phyloP scores from a whole-genome alignment of 2,329 filamentous ascomycete species.

The Neocucurbitaria cava region DNA sequence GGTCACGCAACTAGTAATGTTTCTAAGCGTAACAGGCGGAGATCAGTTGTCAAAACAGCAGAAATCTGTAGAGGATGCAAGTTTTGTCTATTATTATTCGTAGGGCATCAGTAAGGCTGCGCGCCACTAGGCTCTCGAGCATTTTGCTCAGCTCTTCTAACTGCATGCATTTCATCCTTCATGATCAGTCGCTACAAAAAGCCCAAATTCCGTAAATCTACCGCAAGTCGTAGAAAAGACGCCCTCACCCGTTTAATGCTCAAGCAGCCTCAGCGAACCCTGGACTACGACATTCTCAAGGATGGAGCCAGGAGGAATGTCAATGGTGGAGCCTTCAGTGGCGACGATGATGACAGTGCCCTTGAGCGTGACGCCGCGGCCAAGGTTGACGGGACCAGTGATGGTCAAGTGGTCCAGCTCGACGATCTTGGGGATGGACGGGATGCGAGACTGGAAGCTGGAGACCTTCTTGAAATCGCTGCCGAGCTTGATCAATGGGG shows the following conservation, averaged over 20 bases:
- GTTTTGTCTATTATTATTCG: slow-evolving; percentile 38
- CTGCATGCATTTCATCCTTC: slow-evolving; percentile 30
- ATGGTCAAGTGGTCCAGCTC: slow-evolving; percentile 96
- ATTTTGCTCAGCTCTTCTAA: slow-evolving; percentile 32
- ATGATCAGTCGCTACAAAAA: slow-evolving; percentile 23
- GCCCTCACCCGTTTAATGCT: slow-evolving; percentile 60
- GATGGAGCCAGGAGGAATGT: slow-evolving; percentile 94
- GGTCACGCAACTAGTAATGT: no score
- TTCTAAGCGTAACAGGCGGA: not conserved
- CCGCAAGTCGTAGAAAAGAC: slow-evolving; percentile 23
- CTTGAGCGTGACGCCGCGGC: slow-evolving; percentile 94
- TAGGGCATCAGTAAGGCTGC: slow-evolving; percentile 20
- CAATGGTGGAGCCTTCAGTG: slow-evolving; percentile 96
- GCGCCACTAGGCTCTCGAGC: slow-evolving; percentile 23
- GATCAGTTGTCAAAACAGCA: not conserved
- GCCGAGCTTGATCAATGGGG: slow-evolving; percentile 97
- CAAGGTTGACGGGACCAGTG: slow-evolving; percentile 95
- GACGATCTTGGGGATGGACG: slow-evolving; percentile 87
- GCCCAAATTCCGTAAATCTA: slow-evolving; percentile 35
- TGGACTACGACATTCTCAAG: slow-evolving; percentile 99
- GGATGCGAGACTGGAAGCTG: slow-evolving; percentile 88
- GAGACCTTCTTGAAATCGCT: slow-evolving; percentile 99
- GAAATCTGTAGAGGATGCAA: slow-evolving; percentile 12
- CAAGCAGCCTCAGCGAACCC: slow-evolving; percentile 81
- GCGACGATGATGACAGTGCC: slow-evolving; percentile 99